Base-by-base conservation (phyloP, 176 grass and related monocot genomes). In the Eremochloa ophiuroides region DNA sequence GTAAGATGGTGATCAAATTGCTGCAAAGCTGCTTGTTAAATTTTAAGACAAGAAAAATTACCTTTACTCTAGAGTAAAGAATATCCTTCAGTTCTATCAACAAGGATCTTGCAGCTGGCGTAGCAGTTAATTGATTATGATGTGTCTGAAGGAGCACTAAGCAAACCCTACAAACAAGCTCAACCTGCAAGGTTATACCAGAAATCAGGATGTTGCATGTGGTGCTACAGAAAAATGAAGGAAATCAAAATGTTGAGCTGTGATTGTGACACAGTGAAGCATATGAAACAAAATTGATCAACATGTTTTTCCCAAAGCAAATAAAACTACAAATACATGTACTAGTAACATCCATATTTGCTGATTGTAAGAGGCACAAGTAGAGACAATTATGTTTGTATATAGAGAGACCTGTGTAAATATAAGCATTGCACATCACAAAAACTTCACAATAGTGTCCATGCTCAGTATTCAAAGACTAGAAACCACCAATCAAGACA, bases 101-200 rank as follows among this genome's bases (percentile, higher is more conserved):
- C 71, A 94, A 88, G n/a, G 90, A 85, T 86, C 92, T 91, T 65
- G 92, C 89, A 28, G 73, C 62, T 48, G 84, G 78, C 4, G 90
- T 94, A 12, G 83, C 85, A 71, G 88, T 94, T 81, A 98, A 80
- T 40, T 98, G 95, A 79, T 89, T 94, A 79, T 94, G 95, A 85
- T 98, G 95, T 66, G 93, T 98, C 82, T 94, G 95, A 67, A 98
- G 85, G 27, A 98, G 90, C 64, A 94, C 86, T 26, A 83, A 85
- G 76, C 78, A 94, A 83, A 98, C 79, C 86, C 92, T 91, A 67
- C 86, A 93, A 26, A 89, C 84, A 87, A 98, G 88, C 86, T 98
- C 92, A 86, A 98, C 92, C 95, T 98, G 87, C 86, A 82, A 39
- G 33, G 53, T 77, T 33, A 82, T 22, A 8, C 53, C 33, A 73